Percentiles rank a stretch among this genome's conserved stretches.
These are phyloP conservation scores for Arabidopsis hybrid DNA, from an alignment of 441 rosid genomes.

Conservation along the genomic window DNA sequence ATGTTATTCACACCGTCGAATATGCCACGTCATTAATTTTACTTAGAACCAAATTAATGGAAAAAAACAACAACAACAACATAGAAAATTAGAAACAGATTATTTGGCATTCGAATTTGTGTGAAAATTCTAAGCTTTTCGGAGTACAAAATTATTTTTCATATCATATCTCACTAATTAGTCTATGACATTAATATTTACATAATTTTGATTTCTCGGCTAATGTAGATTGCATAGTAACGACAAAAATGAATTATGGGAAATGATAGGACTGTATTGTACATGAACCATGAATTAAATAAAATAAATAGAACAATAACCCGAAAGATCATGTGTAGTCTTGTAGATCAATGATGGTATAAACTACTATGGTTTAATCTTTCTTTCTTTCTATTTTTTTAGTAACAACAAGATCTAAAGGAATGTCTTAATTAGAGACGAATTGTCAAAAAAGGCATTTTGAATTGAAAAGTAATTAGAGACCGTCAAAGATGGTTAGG, in stretches of 20 bases:
- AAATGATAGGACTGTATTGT: background rate
- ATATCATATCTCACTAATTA: background rate
- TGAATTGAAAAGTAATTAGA: background rate
- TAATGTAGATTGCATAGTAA: background rate
- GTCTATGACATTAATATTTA: too few relatives aligned
- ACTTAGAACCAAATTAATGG: background rate
- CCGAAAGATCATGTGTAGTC: background rate
- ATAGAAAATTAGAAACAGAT: too few relatives aligned
- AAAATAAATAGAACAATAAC: background rate
- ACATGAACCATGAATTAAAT: background rate
- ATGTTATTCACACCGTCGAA: slow-evolving; percentile 20
- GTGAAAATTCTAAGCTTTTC: background rate
- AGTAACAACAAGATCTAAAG: background rate
- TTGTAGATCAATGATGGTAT: background rate
- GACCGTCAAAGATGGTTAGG: slow-evolving; percentile 21
- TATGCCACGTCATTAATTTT: slow-evolving; percentile 12
- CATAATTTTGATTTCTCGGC: too few relatives aligned
- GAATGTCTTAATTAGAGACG: slow-evolving; percentile 4
- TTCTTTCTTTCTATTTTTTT: background rate
- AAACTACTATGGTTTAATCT: background rate
- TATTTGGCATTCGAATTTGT: background rate
- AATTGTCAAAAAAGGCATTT: background rate
- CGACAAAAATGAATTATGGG: background rate
- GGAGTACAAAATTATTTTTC: background rate
- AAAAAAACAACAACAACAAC: background rate